Percentiles rank a stretch among this genome's conserved stretches.
Evolutionary conservation across 768 basidiomycete species (phyloP).

Genomic region (Butyriboletus loyo): DNA sequence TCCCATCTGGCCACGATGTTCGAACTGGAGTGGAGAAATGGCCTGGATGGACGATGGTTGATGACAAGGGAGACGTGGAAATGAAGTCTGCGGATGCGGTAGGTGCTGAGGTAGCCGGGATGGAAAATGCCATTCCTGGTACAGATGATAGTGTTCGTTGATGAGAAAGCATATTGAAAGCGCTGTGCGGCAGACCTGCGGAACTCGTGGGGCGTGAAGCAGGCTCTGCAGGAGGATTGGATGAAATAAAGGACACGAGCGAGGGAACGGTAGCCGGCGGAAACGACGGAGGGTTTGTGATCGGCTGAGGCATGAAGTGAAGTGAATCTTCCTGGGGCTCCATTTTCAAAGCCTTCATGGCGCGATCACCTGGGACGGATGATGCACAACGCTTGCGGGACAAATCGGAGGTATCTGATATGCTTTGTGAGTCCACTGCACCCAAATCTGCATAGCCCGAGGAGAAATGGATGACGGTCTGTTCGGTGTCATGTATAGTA

Average conservation of each 20-base stretch:
- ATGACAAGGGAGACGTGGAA: conserved; percentile 20
- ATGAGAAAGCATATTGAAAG: conserved; percentile 25
- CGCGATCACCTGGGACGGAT: conserved; percentile 43
- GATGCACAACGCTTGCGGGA: conserved; percentile 53
- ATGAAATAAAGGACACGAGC: conserved; percentile 26
- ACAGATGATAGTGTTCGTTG: conserved; percentile 15
- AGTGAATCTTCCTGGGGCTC: conserved; percentile 45
- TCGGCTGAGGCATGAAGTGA: conserved; percentile 22
- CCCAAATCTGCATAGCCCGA: conserved; percentile 11
- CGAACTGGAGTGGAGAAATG: conserved; percentile 28
- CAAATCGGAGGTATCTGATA: conserved; percentile 36
- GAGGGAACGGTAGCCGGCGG: conserved; percentile 23
- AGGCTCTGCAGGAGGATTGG: conserved; percentile 28
- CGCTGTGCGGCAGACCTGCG: conserved; percentile 19
- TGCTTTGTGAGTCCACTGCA: conserved; percentile 22
- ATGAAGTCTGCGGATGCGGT: conserved; percentile 21
- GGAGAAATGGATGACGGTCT: conserved; percentile 20
- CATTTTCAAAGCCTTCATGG: conserved; percentile 46
- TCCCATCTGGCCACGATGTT: conserved; percentile 30
- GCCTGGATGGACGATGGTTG: conserved; percentile 19
- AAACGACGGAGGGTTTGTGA: conserved; percentile 23
- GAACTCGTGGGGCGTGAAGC: conserved; percentile 35
- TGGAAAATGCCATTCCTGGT: conserved; percentile 17
- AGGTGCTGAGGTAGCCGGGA: conserved; percentile 21
- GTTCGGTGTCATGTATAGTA: conserved; percentile 25